These are phyloP conservation scores for Verticillium dahliae DNA, from an alignment of 2,329 filamentous ascomycete species.

Conservation along the genomic window DNA sequence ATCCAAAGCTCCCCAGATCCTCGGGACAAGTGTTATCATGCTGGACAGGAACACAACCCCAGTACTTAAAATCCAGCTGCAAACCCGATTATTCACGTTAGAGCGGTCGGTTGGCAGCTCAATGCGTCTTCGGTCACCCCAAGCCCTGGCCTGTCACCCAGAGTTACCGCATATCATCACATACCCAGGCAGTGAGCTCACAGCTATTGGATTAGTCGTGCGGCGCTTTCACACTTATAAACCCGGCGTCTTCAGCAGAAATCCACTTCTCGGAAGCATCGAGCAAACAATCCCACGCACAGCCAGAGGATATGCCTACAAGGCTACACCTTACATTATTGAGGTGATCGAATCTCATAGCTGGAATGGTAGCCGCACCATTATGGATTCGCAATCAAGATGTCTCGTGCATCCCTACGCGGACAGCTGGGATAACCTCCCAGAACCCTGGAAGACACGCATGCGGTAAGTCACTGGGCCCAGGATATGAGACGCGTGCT, in stretches of 20 bases:
- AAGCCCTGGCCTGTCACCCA: background rate
- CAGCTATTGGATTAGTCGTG: background rate
- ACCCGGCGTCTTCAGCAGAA: background rate
- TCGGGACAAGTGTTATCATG: background rate
- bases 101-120: background rate
- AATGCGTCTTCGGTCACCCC: background rate
- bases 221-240: background rate
- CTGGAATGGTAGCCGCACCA: constrained; percentile 16
- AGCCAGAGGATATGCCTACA: constrained; percentile 11
- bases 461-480: background rate
- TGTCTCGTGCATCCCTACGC: constrained; percentile 26
- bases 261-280: background rate
- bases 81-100: background rate
- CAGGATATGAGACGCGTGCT: background rate
- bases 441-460: constrained; percentile 23
- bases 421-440: constrained; percentile 27
- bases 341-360: constrained; percentile 22
- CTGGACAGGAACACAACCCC: background rate
- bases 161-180: background rate
- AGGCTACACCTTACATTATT: constrained; percentile 22
- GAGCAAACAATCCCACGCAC: background rate
- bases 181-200: background rate
- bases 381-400: constrained; percentile 14
- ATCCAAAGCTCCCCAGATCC: background rate
- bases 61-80: no score